A percentile compares a stretch with the other conserved stretches of the same genome.
These are phyloP conservation scores for Colletotrichum lupini DNA, from an alignment of 2,329 filamentous ascomycete genomes.

Conservation along the genomic window DNA sequence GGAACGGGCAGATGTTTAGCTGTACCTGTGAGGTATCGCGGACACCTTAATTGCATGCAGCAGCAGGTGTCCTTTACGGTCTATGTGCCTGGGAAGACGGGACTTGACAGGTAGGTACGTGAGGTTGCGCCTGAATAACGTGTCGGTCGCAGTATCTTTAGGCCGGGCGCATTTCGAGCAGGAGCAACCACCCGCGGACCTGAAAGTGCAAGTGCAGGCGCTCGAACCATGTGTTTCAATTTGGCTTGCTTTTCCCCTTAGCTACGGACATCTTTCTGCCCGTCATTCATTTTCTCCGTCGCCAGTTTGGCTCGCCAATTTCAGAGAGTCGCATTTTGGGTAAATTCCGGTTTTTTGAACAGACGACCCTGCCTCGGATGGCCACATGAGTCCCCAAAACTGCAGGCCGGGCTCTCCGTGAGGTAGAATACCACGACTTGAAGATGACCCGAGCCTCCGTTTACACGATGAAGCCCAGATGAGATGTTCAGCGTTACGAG, in stretches of 20 bases:
- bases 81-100: too few species aligned
- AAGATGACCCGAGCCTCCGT: background rate
- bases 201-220: constrained; percentile 24
- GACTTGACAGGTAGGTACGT: too few species aligned
- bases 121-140: background rate
- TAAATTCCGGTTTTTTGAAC: background rate
- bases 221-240: constrained; percentile 31
- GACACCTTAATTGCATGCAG: constrained; percentile 1
- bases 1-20: background rate
- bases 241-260: constrained; percentile 7
- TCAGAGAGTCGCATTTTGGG: background rate
- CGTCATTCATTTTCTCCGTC: background rate
- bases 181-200: background rate
- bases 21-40: background rate
- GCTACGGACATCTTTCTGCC: background rate
- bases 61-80: too few species aligned
- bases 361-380: constrained; percentile 1
- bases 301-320: background rate
- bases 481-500: background rate
- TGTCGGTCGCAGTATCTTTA: background rate
- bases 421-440: background rate
- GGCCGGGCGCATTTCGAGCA: constrained; percentile 19
- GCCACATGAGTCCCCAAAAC: background rate
- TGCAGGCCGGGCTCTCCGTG: background rate
- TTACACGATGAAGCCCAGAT: constrained; percentile 2